A percentile compares a stretch with the other conserved stretches of the same genome.
phyloP scores from a whole-genome alignment of 176 grass and related monocot species.

The Miscanthus lutarioriparius region DNA sequence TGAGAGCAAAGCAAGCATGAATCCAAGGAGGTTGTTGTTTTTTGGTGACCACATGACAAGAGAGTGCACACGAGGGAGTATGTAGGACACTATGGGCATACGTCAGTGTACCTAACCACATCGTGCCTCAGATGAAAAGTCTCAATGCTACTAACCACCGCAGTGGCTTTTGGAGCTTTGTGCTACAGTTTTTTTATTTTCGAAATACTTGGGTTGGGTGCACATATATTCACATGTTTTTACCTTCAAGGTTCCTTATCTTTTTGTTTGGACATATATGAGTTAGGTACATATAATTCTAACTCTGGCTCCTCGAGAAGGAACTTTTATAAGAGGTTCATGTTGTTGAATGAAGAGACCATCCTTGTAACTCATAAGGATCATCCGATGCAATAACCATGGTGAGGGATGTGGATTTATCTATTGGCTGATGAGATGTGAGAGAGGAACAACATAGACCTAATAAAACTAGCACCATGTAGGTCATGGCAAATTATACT shows the following conservation, averaged over 20 bases:
- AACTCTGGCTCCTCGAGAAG: not conserved
- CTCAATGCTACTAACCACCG: not conserved
- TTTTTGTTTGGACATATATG: not conserved
- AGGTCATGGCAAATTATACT: not conserved
- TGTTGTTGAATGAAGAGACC: not conserved
- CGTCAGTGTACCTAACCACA: not conserved
- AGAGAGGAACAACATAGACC: not conserved
- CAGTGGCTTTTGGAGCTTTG: not conserved
- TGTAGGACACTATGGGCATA: not conserved
- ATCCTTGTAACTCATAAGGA: not conserved
- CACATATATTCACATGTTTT: not conserved
- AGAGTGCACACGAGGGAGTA: not conserved
- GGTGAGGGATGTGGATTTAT: not conserved
- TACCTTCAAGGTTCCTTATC: not conserved
- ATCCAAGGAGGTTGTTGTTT: constrained; percentile 30
- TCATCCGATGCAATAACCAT: not conserved
- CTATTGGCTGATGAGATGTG: not conserved
- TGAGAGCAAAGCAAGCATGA: not conserved
- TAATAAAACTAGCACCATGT: not conserved
- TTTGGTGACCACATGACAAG: constrained; percentile 15
- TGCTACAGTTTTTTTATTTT: not conserved
- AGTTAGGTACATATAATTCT: not conserved
- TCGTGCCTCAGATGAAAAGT: constrained; percentile 1
- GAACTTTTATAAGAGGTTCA: not conserved
- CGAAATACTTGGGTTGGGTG: not conserved